These are phyloP conservation scores for Castanea mollissima DNA, from an alignment of 306 rosid genomes.

Conservation along the genomic window DNA sequence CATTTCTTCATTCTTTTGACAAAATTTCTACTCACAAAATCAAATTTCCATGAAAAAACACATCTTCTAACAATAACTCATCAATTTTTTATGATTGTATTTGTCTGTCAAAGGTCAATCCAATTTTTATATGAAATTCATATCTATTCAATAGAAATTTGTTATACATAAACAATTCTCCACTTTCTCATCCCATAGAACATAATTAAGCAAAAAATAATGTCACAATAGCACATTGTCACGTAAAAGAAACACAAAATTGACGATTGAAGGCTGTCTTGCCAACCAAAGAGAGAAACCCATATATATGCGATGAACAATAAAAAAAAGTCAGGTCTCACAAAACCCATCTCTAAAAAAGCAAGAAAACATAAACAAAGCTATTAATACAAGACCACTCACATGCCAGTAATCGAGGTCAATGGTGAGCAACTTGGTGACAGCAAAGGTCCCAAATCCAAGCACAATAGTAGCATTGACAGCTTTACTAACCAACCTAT, in stretches of 20 bases:
- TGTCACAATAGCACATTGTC: background rate
- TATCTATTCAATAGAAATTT: background rate
- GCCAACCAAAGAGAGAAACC: background rate
- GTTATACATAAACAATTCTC: too few relatives aligned
- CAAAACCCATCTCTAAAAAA: background rate
- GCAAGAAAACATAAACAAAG: background rate
- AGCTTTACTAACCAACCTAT: conserved; percentile 43
- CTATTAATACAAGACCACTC: conserved; percentile 25
- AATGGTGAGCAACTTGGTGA: conserved; percentile 81
- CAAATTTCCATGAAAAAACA: too few relatives aligned
- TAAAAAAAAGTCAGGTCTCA: background rate
- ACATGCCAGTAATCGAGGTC: conserved; percentile 96
- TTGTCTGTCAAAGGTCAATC: background rate
- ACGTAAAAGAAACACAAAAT: background rate
- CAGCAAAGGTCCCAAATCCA: conserved; percentile 81
- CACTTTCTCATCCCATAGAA: background rate
- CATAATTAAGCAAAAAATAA: background rate
- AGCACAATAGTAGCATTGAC: conserved; percentile 73
- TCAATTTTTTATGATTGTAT: background rate
- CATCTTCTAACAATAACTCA: too few relatives aligned
- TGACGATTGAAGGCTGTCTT: background rate
- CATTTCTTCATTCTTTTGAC: background rate
- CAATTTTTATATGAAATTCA: background rate
- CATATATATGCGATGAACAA: background rate
- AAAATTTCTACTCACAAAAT: background rate